phyloP scores from a whole-genome alignment of 305 asterid species.

The Fraxinus sp. region DNA sequence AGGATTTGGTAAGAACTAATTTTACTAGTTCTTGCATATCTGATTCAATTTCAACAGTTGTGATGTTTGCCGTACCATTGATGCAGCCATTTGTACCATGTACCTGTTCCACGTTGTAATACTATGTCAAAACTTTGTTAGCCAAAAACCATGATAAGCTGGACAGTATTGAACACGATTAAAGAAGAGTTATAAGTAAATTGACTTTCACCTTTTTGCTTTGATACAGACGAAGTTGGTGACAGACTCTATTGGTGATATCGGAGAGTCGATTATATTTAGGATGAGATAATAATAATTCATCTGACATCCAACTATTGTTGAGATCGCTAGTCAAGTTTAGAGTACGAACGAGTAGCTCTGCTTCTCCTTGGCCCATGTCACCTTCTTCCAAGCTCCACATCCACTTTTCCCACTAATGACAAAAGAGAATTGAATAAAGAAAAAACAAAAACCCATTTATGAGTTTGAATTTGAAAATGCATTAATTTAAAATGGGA shows the following conservation, averaged over 20 bases:
- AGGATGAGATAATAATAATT: conserved; percentile 37
- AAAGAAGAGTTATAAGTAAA: not conserved
- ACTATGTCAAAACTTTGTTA: not conserved
- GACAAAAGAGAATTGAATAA: not conserved
- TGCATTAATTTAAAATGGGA: not conserved
- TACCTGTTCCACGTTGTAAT: conserved; percentile 15
- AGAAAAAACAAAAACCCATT: not conserved
- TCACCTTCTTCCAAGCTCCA: conserved; percentile 32
- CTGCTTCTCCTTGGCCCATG: conserved; percentile 42
- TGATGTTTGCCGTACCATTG: conserved; percentile 16
- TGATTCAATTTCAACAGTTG: conserved; percentile 39
- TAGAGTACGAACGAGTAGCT: conserved; percentile 48
- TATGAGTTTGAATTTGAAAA: not conserved
- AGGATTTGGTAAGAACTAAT: conserved; percentile 42
- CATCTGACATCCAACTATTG: conserved; percentile 18
- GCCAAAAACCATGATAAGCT: not conserved
- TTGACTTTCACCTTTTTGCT: conserved; percentile 37
- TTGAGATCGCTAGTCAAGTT: conserved; percentile 30
- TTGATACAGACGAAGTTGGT: conserved; percentile 39
- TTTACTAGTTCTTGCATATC: conserved; percentile 58
- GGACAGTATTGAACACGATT: not conserved
- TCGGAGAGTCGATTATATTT: conserved; percentile 42
- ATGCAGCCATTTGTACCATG: conserved; percentile 27
- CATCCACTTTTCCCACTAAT: conserved; percentile 79
- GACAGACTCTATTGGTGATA: conserved; percentile 37